Evolutionary conservation across 306 rosid species (phyloP).

Genomic region (Castanopsis chinensis): DNA sequence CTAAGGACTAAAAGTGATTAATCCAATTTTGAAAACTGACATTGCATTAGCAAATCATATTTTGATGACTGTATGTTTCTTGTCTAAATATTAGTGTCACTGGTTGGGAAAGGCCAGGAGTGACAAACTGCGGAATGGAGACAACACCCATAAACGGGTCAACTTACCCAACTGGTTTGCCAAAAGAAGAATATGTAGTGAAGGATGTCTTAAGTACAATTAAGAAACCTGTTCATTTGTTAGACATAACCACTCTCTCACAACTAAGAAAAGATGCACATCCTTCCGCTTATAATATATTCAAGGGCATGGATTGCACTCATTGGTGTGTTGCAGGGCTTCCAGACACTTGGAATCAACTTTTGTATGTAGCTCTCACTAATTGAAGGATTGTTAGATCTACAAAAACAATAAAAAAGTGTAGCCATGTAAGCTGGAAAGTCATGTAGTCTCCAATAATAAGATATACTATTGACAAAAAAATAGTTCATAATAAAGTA

Average conservation of each 20-base stretch:
- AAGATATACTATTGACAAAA: no score
- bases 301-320: slow-evolving; percentile 63
- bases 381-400: not conserved
- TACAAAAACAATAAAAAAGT: not conserved
- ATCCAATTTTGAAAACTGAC: not conserved
- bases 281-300: slow-evolving; percentile 44
- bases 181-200: slow-evolving; percentile 31
- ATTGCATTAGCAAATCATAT: not conserved
- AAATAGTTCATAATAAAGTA: no score
- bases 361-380: slow-evolving; percentile 33
- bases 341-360: slow-evolving; percentile 68
- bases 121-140: slow-evolving; percentile 50
- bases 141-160: slow-evolving; percentile 57
- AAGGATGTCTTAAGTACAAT: slow-evolving; percentile 36
- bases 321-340: slow-evolving; percentile 84
- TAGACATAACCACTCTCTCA: slow-evolving; percentile 63
- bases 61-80: not conserved
- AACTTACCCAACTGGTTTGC: slow-evolving; percentile 40
- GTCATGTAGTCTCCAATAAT: not conserved
- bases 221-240: slow-evolving; percentile 43
- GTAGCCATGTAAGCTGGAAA: not conserved
- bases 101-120: slow-evolving; percentile 46
- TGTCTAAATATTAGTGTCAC: slow-evolving; percentile 34
- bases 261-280: slow-evolving; percentile 78
- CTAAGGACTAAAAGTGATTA: no score